Base-by-base conservation (phyloP, 2,329 filamentous ascomycete genomes). In the Pseudodiploospora longispora region DNA sequence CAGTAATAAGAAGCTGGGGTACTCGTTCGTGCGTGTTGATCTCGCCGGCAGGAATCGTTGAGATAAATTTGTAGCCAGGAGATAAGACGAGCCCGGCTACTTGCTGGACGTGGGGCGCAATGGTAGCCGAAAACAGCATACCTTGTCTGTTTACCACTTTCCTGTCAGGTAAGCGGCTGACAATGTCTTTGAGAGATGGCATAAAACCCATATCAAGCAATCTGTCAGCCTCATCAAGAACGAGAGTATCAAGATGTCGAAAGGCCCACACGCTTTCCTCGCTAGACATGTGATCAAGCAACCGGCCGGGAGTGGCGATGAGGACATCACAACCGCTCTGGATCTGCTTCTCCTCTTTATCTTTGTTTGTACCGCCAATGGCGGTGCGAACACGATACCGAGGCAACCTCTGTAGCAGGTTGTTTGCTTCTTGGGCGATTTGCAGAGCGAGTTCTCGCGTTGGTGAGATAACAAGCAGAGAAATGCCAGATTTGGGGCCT, bases 131-230 rank as follows among this genome's bases (percentile, higher is more conserved):
- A 71, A 93, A 95, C 38, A 93, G 79, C 71, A 87, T 87, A 40
- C 87, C 88, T 51, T 83, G 80, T 41, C 78, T 66, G 46, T 81
- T 71, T 29, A 79, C 75, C 41, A 72, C 62, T 2, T 67, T 60
- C 59, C 82, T 79, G 48, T 75, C 64, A 0, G 87, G 87, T 4
- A 94, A 70, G 8, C 81, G 76, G 52, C 76, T 72, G 19, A 95
- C 72, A 47, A 94, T 90, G 54, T 87, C 84, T 59, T 85, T 80
- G 3, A 95, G 71, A 7, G 84, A 80, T 3, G 80, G 80, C n/a
- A 87, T 80, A 58, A 95, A 95, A 53, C 91, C 87, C 60, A 90
- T 80, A 59, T 94, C 87, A 3, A 94, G 76, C 34, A 94, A 75
- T 32, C 86, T 72, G 57, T 93, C 87, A 29, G 87, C 87, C 67